Evolutionary conservation across 805 yeast genomes (phyloP), one percentile per base, ranked within the genome.

Genomic region (Wickerhamiella australiensis): DNA sequence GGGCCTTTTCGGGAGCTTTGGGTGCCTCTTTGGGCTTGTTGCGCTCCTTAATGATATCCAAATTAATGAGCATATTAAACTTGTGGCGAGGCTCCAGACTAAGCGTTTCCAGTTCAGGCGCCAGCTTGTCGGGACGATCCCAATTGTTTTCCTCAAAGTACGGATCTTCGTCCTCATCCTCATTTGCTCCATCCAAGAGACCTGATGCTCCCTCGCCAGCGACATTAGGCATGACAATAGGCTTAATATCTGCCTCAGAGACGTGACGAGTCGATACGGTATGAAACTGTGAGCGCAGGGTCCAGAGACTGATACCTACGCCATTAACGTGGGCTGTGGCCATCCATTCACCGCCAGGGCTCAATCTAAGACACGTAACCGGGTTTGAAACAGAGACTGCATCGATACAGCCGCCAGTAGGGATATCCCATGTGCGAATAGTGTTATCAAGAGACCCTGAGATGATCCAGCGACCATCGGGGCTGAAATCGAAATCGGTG

Each of bases 391-490:
- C 73, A 48, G 70, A 68, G 15, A 90, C 79, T 54, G 96, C 96
- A 68, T 92, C 98, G 51, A 92, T 86, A 65, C 97, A 90, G 1
- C 88, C 85, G 45, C 98, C 97, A 1, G 96, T 83, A 38, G 97
- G 97, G 52, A 92, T 74, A 64, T 92, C 97, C 97, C 97, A 92
- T 0, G 96, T 86, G 60, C 98, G 77, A 45, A 92, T 71, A 0
- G 97, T 87, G 1, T 85, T 74, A 62, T 92, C 99, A 53, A 87
- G 70, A 0, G 87, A 75, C 1, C 85, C 79, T 21, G 92, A 78
- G 7, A 92, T 79, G 31, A 92, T 68, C 96, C 97, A 92, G 63
- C 96, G 78, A 31, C 96, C 97, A 63, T 88, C 90, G 3, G 95
- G 94, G 3, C 94, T 80, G 61, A 92, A 90, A 63, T 85, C 96